Evolutionary conservation across 2,329 filamentous ascomycete species (phyloP), one percentile per base, ranked within the genome.

Genomic region (Sporothrix mexicana): DNA sequence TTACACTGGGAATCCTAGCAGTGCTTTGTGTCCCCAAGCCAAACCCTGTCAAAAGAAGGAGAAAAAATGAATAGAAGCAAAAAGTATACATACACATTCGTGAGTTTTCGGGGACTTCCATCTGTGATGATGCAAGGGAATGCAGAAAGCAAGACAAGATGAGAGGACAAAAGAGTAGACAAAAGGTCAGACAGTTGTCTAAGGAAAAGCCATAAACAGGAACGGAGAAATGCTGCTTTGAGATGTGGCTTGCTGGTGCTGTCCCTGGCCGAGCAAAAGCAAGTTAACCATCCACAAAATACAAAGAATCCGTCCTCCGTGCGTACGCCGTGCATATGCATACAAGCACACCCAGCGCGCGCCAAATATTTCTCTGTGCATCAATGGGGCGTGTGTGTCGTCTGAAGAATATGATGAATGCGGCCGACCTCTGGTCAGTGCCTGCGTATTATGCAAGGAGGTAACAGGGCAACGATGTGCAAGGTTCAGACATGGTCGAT

Each of bases 381-480:
- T 62, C 36, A 20, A 20, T 45, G 36, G 59, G 30, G 30, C 30
- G 30, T 36, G 30, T 17, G 23, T 17, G 30, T 36, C 59, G 20
- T 43, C 36, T 43, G 57, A 43, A 43, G 30, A 43, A 36, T 36
- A 7, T 36, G 30, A 7, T 36, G 30, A 62, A 20, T 43, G 36
- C 25, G 36, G 36, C 13, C 36, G 8, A 62, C 59, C 17, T 6
- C 9, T n/a, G 59, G 41, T 36, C 59, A 45, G 15, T 62, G 59
- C 13, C 10, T 43, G 36, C 43, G 30, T n/a, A 62, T 62, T 17
- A 62, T 45, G 59, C 59, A 62, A 62, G 59, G 59, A 20, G 36
- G 36, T 7, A 36, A 36, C 30, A 7, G 30, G 30, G 30, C 30
- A 36, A 36, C 30, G 30, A 36, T 36, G 30, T 36, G 30, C 30